Evolutionary conservation across 768 basidiomycete species (phyloP).

Genomic region (Russula vinacea): DNA sequence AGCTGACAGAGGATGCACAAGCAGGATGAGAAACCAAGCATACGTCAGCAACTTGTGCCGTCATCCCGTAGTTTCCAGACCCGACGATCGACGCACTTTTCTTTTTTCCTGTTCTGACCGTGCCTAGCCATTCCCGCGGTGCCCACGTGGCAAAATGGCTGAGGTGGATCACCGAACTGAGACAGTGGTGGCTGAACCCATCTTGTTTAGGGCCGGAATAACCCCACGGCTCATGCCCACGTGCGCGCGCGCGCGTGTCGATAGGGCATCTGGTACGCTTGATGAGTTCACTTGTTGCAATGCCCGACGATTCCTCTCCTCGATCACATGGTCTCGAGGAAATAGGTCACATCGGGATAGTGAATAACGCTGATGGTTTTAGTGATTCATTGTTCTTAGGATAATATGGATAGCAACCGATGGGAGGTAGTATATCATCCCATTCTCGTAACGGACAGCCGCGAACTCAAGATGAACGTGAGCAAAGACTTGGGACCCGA

Average conservation of each 20-base stretch:
- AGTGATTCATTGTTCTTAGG: background rate
- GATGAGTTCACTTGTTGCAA: background rate
- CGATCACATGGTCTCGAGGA: background rate
- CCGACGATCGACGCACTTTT: background rate
- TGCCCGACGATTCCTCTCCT: background rate
- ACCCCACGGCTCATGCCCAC: background rate
- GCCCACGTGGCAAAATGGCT: background rate
- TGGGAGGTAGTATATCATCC: background rate
- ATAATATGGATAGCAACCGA: background rate
- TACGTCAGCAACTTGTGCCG: background rate
- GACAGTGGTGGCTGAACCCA: conserved; percentile 1
- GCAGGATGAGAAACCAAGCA: background rate
- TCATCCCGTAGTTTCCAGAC: background rate
- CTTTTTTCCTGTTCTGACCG: background rate
- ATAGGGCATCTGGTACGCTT: background rate
- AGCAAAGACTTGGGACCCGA: background rate
- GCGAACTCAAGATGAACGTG: background rate
- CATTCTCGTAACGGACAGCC: background rate
- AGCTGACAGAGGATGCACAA: background rate
- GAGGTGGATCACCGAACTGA: background rate
- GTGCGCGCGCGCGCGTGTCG: conserved; percentile 5
- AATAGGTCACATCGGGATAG: background rate
- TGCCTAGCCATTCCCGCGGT: background rate
- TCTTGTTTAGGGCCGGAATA: background rate
- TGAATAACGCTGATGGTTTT: background rate